Percentiles rank a stretch among this genome's conserved stretches.
phyloP scores from a whole-genome alignment of 306 rosid species.

The Citrullus mucosospermus region DNA sequence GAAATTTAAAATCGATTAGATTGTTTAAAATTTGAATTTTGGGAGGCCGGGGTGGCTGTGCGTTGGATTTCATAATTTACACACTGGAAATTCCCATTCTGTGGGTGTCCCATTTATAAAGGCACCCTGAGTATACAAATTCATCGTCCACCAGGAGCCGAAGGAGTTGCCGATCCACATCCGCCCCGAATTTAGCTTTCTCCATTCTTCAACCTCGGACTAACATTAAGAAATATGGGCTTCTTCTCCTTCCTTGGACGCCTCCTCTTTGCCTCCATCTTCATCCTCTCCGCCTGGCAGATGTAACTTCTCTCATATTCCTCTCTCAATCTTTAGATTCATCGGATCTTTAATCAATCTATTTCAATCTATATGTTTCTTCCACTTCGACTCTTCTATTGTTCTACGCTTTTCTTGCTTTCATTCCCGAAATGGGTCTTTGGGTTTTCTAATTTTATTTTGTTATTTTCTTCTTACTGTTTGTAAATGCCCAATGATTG shows the following conservation, averaged over 20 bases:
- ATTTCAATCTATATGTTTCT: background rate
- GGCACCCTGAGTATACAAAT: no score
- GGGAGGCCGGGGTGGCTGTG: background rate
- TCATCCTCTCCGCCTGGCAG: constrained; percentile 91
- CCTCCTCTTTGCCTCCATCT: constrained; percentile 76
- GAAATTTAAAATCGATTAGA: background rate
- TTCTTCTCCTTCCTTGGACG: constrained; percentile 80
- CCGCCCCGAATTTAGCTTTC: background rate
- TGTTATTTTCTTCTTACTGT: background rate
- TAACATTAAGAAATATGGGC: constrained; percentile 31
- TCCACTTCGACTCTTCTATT: background rate
- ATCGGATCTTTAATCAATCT: background rate
- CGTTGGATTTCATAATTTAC: background rate
- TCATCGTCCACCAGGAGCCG: background rate
- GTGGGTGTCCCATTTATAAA: background rate
- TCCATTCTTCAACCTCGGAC: background rate
- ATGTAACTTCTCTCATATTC: constrained; percentile 27
- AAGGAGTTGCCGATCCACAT: background rate
- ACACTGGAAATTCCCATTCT: background rate
- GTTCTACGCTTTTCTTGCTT: background rate
- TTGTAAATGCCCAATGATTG: background rate
- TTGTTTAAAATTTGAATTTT: background rate
- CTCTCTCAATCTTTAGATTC: constrained; percentile 17
- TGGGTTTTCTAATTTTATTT: no score
- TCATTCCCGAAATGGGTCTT: background rate